These are phyloP conservation scores for Amaranthus hypochondriacus DNA, from an alignment of 148 eudicot species.

Conservation along the genomic window DNA sequence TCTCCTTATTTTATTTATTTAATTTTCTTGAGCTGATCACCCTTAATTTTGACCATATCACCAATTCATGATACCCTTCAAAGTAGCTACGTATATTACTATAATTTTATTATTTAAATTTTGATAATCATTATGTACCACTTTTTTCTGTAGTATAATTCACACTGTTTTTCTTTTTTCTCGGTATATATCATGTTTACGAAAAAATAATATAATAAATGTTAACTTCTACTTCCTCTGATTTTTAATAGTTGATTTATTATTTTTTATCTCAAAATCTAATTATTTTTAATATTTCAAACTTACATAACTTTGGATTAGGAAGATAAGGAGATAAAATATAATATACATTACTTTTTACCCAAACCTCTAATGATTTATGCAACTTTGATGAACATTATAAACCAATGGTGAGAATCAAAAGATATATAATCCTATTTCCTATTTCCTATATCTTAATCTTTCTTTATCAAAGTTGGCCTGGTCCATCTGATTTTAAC, in stretches of 20 bases:
- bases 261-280: too few species aligned
- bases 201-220: too few species aligned
- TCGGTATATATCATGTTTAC: too few species aligned
- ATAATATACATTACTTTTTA: too few species aligned
- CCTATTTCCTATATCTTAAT: neutral
- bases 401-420: neutral
- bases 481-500: conserved; percentile 6
- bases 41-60: conserved; percentile 15
- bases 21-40: conserved; percentile 15
- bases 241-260: too few species aligned
- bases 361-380: too few species aligned
- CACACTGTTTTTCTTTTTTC: too few species aligned
- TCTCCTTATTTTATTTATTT: neutral
- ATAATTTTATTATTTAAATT: neutral
- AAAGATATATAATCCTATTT: neutral
- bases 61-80: conserved; percentile 14
- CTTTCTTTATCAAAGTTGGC: neutral
- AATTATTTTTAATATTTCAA: too few species aligned
- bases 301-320: too few species aligned
- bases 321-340: too few species aligned
- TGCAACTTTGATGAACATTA: neutral
- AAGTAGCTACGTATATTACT: conserved; percentile 1
- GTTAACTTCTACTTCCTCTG: too few species aligned
- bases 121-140: neutral
- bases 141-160: too few species aligned